Conservation (phyloP, 768 basidiomycete species). For the Mycena haematopus region DNA sequence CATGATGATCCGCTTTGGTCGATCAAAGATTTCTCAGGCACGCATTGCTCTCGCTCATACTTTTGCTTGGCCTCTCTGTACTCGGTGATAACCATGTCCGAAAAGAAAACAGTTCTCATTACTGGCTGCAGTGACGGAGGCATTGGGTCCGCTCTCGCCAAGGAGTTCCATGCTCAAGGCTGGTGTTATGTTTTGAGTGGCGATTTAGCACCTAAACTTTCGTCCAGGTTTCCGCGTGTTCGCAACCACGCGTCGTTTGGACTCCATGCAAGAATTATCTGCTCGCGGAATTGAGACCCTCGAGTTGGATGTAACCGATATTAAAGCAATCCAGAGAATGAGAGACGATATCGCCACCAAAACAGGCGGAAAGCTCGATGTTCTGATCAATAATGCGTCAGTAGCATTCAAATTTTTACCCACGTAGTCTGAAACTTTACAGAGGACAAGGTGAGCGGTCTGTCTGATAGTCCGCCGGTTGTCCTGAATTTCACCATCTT, state of each 20-base stretch:
- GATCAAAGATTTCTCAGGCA: no score
- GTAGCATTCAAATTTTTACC: background rate
- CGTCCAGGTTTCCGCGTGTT: slow-evolving; percentile 18
- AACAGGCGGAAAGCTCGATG: slow-evolving; percentile 10
- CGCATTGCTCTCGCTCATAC: no score
- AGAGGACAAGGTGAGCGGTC: background rate
- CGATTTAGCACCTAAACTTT: background rate
- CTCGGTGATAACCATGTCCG: no score
- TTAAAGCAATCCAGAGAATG: background rate
- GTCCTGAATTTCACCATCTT: background rate
- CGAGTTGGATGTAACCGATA: slow-evolving; percentile 34
- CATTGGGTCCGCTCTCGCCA: background rate
- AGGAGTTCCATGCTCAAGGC: slow-evolving; percentile 1
- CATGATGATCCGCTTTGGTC: no score
- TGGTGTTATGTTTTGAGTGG: background rate
- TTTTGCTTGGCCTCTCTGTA: no score
- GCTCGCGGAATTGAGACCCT: slow-evolving; percentile 29
- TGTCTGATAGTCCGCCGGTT: background rate
- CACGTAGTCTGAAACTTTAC: background rate
- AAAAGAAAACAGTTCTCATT: no score
- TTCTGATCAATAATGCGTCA: background rate
- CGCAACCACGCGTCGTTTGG: slow-evolving; percentile 32
- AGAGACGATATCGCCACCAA: background rate
- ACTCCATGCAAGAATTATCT: slow-evolving; percentile 29
- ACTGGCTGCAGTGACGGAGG: background rate